Evolutionary conservation across 2,329 filamentous ascomycete genomes (phyloP), one percentile per base, ranked within the genome.

Genomic region (Aspergillus melleus): DNA sequence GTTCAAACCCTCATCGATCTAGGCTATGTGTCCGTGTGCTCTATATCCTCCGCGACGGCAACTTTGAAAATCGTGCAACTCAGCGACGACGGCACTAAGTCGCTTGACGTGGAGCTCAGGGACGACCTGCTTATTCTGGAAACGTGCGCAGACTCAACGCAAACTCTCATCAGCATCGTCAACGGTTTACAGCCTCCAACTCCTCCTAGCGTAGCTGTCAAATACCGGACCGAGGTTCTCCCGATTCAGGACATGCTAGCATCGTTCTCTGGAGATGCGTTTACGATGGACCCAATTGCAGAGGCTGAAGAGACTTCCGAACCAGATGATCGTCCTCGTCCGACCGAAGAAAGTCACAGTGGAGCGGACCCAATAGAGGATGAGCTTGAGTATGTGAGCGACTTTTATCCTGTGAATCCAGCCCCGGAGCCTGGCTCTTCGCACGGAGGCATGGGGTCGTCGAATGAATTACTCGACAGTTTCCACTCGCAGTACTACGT

Each of bases 121-220:
- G 93, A 96, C 69, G 90, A 96, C 64, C 82, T 99, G 1, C 82
- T 99, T 55, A 88, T 99, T 36, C 79, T 99, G 6, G 95, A 99
- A 75, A 96, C 93, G 1, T 99, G 96, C 70, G 95, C 95, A 30
- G 95, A 99, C 76, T 99, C 95, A 1, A 98, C 92, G 0, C 92
- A 97, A 73, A 99, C 95, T 0, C 82, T 99, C 14, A 89, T 96
- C 55, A 83, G 85, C 2, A 84, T 96, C 47, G 78, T 93, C 16
- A 91, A 90, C 68, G 92, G 90, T 0, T 81, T 99, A 4, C 87
- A 88, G 42, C 95, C 94, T 4, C 94, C 95, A 1, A 88, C 87
- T 8, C 89, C 92, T 0, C 92, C 93, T 1, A 94, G 86, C 69
- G 91, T 89, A 62, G 88, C 90, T 66, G 86, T 88, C 64, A 95